These are phyloP conservation scores for Candolleomyces aberdarensis DNA, from an alignment of 768 basidiomycete species.

Conservation along the genomic window DNA sequence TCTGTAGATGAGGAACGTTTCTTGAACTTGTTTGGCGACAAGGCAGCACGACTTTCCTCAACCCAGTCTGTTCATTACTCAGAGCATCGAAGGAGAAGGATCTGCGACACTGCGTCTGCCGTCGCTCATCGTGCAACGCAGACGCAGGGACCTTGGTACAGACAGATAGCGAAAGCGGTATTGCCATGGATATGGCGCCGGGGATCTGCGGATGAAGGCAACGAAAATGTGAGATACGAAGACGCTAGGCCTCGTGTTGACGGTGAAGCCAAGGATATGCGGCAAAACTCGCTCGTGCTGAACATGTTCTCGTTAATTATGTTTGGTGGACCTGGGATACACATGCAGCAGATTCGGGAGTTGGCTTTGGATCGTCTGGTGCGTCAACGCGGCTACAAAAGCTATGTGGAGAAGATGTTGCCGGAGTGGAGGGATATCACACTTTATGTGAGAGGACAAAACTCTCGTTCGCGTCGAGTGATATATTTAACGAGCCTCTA, in stretches of 20 bases:
- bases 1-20: constrained; percentile 34
- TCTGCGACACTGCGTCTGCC: not conserved
- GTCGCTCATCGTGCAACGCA: not conserved
- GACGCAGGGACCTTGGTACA: not conserved
- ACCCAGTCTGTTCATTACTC: constrained; percentile 35
- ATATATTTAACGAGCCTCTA: not conserved
- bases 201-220: not conserved
- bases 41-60: constrained; percentile 34
- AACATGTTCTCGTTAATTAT: constrained; percentile 33
- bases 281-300: constrained; percentile 26
- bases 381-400: constrained; percentile 27
- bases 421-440: constrained; percentile 44
- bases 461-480: not conserved
- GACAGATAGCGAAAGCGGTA: not conserved
- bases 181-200: not conserved
- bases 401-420: constrained; percentile 32
- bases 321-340: constrained; percentile 42
- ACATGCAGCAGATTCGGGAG: constrained; percentile 38
- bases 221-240: not conserved
- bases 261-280: not conserved
- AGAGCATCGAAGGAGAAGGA: constrained; percentile 13
- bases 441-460: constrained; percentile 32
- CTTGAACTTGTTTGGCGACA: constrained; percentile 43
- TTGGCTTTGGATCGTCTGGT: constrained; percentile 46
- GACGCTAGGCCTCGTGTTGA: not conserved